Percentiles rank a stretch among this genome's conserved stretches.
These are phyloP conservation scores for Spencermartinsiella ligniputridi DNA, from an alignment of 1,139 yeast genomes.

Conservation along the genomic window DNA sequence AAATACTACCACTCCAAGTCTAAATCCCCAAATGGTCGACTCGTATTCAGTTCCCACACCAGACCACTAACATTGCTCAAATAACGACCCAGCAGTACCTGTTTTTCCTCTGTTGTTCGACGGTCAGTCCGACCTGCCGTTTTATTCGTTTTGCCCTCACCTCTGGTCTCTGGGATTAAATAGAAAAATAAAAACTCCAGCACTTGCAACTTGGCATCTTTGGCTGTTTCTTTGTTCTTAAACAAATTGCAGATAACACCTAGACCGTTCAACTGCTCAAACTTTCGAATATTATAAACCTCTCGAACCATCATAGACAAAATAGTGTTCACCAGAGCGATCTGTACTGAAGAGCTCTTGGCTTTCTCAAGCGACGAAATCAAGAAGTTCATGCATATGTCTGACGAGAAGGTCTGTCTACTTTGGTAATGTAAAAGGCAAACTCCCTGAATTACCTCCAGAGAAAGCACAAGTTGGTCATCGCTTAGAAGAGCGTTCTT, in stretches of 20 bases:
- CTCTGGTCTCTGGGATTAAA: slow-evolving; percentile 56
- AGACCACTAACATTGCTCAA: slow-evolving; percentile 45
- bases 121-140: slow-evolving; percentile 23
- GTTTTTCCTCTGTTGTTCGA: slow-evolving; percentile 46
- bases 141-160: slow-evolving; percentile 4
- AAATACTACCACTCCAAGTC: slow-evolving; percentile 41
- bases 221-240: slow-evolving; percentile 35
- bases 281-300: slow-evolving; percentile 52
- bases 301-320: slow-evolving; percentile 59
- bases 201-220: slow-evolving; percentile 48
- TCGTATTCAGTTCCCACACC: slow-evolving; percentile 41
- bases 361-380: slow-evolving; percentile 19
- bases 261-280: slow-evolving; percentile 60
- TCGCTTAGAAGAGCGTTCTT: background rate
- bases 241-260: slow-evolving; percentile 45
- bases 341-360: slow-evolving; percentile 31
- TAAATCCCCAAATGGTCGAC: slow-evolving; percentile 48
- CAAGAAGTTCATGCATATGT: slow-evolving; percentile 31
- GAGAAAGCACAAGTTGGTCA: slow-evolving; percentile 25
- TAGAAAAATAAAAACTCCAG: slow-evolving; percentile 71
- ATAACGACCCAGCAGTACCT: slow-evolving; percentile 46
- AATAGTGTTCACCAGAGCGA: slow-evolving; percentile 51
- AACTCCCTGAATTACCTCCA: slow-evolving; percentile 57
- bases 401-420: slow-evolving; percentile 42
- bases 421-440: slow-evolving; percentile 58